phyloP scores from a whole-genome alignment of 768 basidiomycete genomes.

The Crassisporium funariophilum region DNA sequence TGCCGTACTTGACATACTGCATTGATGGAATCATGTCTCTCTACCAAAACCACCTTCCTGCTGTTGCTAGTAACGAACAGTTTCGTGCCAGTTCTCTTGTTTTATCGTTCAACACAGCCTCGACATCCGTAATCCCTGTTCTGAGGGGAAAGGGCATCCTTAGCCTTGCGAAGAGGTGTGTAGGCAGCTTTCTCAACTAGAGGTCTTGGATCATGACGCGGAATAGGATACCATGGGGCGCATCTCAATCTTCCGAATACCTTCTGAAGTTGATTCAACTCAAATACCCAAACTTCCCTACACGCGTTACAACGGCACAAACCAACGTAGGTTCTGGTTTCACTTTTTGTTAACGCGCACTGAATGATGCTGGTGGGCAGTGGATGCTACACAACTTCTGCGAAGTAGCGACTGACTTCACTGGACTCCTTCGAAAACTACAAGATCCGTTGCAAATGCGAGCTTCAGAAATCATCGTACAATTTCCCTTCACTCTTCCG shows the following conservation, averaged over 20 bases:
- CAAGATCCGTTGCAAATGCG: conserved; percentile 67
- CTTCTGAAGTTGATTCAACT: conserved; percentile 92
- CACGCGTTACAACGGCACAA: conserved; percentile 75
- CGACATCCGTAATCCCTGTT: conserved; percentile 89
- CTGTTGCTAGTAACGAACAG: conserved; percentile 26
- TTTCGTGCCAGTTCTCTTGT: conserved; percentile 77
- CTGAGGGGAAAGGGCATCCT: conserved; percentile 80
- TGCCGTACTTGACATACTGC: conserved; percentile 84
- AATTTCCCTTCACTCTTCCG: conserved; percentile 80
- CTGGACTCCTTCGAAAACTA: conserved; percentile 63
- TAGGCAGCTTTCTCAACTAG: background rate
- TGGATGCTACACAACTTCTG: conserved; percentile 92
- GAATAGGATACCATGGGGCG: conserved; percentile 90
- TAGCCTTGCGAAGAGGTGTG: conserved; percentile 83
- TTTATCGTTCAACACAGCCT: conserved; percentile 89
- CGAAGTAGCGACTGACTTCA: conserved; percentile 80
- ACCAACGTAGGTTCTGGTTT: conserved; percentile 56
- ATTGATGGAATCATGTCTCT: conserved; percentile 93
- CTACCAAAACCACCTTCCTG: conserved; percentile 70
- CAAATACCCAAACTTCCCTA: conserved; percentile 93
- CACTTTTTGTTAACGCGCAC: background rate
- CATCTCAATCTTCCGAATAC: conserved; percentile 87
- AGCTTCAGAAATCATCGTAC: conserved; percentile 69
- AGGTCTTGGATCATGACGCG: background rate
- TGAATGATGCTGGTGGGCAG: conserved; percentile 40